phyloP scores from a whole-genome alignment of 2,329 filamentous ascomycete species.

The Chaetothyriales sp. region DNA sequence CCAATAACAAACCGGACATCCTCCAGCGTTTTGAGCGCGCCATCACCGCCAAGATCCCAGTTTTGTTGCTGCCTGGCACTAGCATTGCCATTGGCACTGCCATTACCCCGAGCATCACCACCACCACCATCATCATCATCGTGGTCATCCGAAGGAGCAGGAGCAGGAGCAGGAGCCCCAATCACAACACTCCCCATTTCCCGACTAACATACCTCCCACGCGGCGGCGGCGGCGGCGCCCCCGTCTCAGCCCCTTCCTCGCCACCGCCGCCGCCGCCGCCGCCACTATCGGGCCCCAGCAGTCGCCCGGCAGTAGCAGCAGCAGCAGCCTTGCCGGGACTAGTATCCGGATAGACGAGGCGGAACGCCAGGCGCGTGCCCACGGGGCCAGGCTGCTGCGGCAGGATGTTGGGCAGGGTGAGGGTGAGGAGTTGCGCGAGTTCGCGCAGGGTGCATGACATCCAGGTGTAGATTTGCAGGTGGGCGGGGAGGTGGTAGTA shows the following conservation, averaged over 20 bases:
- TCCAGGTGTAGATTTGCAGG: constrained; percentile 75
- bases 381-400: constrained; percentile 43
- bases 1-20: constrained; percentile 75
- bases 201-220: constrained; percentile 56
- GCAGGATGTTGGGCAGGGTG: constrained; percentile 53
- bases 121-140: constrained; percentile 20
- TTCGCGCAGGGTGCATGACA: constrained; percentile 63
- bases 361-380: constrained; percentile 81
- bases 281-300: constrained; percentile 13
- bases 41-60: constrained; percentile 37
- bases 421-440: constrained; percentile 62
- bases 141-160: constrained; percentile 20
- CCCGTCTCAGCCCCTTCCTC: no score
- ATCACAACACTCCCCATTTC: constrained; percentile 74
- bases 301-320: no score
- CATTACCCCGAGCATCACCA: constrained; percentile 20
- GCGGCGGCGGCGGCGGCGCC: constrained; percentile 14
- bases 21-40: constrained; percentile 56
- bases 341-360: constrained; percentile 66
- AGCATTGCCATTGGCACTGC: constrained; percentile 1
- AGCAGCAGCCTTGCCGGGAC: constrained; percentile 27
- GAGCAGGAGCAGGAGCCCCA: constrained; percentile 22
- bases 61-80: constrained; percentile 21
- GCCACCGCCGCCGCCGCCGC: no score
- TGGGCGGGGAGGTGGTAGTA: constrained; percentile 42